Evolutionary conservation across 371 early-diverging fungal genomes (phyloP).

Genomic region (Mortierella sp.): DNA sequence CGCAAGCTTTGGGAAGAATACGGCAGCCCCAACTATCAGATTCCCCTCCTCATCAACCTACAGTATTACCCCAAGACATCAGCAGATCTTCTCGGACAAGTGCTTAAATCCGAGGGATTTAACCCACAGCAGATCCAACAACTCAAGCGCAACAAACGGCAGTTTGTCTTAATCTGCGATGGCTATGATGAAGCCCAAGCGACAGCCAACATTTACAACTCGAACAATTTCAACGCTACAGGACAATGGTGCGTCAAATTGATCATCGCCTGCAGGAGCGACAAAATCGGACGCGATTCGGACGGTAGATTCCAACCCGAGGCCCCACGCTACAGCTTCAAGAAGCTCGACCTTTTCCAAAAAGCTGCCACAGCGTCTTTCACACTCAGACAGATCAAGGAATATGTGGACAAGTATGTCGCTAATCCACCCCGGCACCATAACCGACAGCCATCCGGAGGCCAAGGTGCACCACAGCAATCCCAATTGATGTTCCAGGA

Average conservation of each 20-base stretch:
- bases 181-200: not conserved
- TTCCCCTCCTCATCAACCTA: not conserved
- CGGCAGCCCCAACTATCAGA: not conserved
- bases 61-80: not conserved
- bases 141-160: not conserved
- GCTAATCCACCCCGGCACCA: not conserved
- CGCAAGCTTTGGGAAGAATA: not conserved
- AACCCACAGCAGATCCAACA: not conserved
- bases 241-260: not conserved
- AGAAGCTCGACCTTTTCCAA: not conserved
- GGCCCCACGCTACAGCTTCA: not conserved
- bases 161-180: not conserved
- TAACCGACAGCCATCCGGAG: not conserved
- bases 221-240: not conserved
- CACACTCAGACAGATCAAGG: not conserved
- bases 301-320: not conserved
- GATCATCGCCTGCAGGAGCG: not conserved
- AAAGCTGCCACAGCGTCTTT: not conserved
- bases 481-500: conserved; percentile 51
- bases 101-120: not conserved
- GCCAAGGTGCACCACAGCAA: conserved; percentile 35
- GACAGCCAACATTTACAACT: not conserved
- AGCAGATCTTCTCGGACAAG: not conserved
- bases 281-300: conserved; percentile 5
- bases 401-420: not conserved